Evolutionary conservation across 73 alveolate genomes (phyloP).

Genomic region (Paramecium primaurelia): DNA sequence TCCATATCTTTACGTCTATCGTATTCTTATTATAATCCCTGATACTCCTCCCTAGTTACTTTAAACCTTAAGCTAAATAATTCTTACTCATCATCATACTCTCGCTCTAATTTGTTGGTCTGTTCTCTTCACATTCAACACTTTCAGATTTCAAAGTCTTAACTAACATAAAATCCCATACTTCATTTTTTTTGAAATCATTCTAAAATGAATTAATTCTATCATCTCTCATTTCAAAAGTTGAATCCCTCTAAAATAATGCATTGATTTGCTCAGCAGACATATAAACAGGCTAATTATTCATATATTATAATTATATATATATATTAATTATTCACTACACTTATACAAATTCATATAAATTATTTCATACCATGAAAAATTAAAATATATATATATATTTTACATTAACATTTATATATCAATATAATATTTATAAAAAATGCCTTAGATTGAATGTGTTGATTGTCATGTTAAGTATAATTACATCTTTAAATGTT

Average conservation of each 20-base stretch:
- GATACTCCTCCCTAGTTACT: conserved; percentile 41
- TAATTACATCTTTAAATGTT: not conserved
- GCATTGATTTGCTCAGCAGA: conserved; percentile 33
- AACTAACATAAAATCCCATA: not conserved
- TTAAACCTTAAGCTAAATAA: not conserved
- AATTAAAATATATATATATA: not conserved
- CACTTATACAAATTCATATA: not conserved
- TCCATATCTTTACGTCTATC: conserved; percentile 50
- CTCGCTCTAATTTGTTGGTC: conserved; percentile 51
- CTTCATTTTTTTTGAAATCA: not conserved
- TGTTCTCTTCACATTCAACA: conserved; percentile 27
- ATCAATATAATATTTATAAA: not conserved
- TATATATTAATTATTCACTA: not conserved
- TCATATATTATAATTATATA: not conserved
- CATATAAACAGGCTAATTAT: conserved; percentile 48
- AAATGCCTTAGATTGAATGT: not conserved
- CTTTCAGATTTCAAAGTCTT: conserved; percentile 17
- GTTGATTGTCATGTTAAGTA: not conserved
- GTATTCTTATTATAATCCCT: not conserved
- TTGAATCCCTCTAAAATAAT: not conserved
- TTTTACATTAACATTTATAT: not conserved
- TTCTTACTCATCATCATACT: conserved; percentile 53
- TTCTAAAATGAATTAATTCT: conserved; percentile 14
- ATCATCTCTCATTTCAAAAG: conserved; percentile 13
- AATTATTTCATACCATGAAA: not conserved